Base-by-base conservation (phyloP, 805 yeast genomes). In the Wickerhamomyces alni region DNA sequence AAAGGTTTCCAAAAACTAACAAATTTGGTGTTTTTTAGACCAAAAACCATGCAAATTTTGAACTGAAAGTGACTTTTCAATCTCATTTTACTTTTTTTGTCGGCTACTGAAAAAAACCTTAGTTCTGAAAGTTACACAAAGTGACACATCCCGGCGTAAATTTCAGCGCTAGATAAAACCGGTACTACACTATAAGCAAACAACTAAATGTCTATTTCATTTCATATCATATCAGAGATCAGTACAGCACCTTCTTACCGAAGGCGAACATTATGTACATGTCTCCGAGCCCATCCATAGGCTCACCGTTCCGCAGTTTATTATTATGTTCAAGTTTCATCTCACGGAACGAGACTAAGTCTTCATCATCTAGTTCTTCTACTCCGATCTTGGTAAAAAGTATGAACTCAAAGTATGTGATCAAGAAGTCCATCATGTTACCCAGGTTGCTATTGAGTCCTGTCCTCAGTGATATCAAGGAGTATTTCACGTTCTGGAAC, bases 401-500 rank as follows among this genome's bases (percentile, higher is more conserved):
- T 3, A 44, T 30, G 18, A 41, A 46, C 28, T 55, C 59, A 29
- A 52, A 45, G 36, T 40, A 55, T 10, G 45, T 38, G 17, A 38
- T 39, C 1, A 51, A 12, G 10, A 54, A 42, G 28, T 52, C 58
- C 52, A 51, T 52, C 35, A 49, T 9, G 19, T 36, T 38, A 2
- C 60, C 60, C 35, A 55, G n/a, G 15, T 44, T 44, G 15, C 33
- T 44, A 1, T 54, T 45, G 1, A 47, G 10, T 2, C 58, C 58
- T 30, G 42, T 52, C 24, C 45, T 46, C 19, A 54, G 19, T 4
- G 55, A 41, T 0, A 55, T 16, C 4, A 54, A 42, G 1, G 55
- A 35, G 30, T 55, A 54, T 33, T 40, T 45, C 3, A 50, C 37
- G 5, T 40, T 33, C 3, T 33, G 28, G 37, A 51, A 55, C 2